phyloP scores from a whole-genome alignment of 768 basidiomycete genomes.

The Suillus variegatus region DNA sequence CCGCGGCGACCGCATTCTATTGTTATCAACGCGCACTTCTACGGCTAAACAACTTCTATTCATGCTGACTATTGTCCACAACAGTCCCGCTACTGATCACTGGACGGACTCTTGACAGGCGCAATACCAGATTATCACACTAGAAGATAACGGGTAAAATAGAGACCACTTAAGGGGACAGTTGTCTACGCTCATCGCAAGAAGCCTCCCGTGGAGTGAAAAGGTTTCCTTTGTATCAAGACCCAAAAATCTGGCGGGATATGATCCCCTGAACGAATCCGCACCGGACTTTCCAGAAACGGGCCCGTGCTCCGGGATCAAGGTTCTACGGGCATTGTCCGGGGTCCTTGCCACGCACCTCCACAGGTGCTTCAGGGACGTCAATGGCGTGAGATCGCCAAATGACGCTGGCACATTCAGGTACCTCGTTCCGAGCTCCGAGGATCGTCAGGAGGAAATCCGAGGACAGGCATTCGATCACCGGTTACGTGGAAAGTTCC shows the following conservation, averaged over 20 bases:
- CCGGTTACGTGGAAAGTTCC: slow-evolving; percentile 12
- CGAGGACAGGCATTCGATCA: slow-evolving; percentile 29
- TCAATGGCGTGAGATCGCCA: slow-evolving; percentile 25
- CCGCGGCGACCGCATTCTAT: not conserved
- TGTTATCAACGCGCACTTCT: not conserved
- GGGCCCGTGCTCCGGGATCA: not conserved
- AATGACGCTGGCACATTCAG: slow-evolving; percentile 12
- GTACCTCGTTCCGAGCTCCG: slow-evolving; percentile 34
- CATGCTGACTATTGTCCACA: not conserved
- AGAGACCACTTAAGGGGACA: not conserved
- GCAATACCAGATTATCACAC: not conserved
- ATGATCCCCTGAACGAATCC: not conserved
- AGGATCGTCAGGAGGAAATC: slow-evolving; percentile 19
- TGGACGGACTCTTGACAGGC: not conserved
- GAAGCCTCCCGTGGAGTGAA: not conserved
- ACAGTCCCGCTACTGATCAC: not conserved
- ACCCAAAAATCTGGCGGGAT: not conserved
- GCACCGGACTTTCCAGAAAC: not conserved
- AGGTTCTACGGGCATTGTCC: not conserved
- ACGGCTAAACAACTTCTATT: not conserved
- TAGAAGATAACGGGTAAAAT: not conserved
- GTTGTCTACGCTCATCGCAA: not conserved
- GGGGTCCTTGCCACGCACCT: slow-evolving; percentile 1
- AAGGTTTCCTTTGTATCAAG: not conserved
- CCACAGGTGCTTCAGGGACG: slow-evolving; percentile 24